These are phyloP conservation scores for Priceomyces melissophilus DNA, from an alignment of 805 yeast species.

Conservation along the genomic window DNA sequence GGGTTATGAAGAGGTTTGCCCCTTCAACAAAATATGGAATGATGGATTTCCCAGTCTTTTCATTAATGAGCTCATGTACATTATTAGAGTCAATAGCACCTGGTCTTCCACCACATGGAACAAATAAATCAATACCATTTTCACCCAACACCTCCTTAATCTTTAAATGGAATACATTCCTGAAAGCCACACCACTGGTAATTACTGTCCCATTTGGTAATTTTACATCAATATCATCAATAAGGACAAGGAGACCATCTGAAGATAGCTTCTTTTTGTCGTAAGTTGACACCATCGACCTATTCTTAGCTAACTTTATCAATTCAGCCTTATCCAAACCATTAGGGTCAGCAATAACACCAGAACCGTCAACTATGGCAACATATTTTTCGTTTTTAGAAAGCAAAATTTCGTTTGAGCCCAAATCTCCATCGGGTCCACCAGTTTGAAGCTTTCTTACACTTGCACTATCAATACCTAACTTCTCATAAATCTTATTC, in stretches of 20 bases:
- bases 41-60: conserved; percentile 67
- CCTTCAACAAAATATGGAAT: conserved; percentile 95
- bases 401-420: conserved; percentile 88
- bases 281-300: conserved; percentile 70
- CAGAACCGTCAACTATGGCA: conserved; percentile 92
- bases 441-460: conserved; percentile 91
- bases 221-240: conserved; percentile 76
- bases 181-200: conserved; percentile 81
- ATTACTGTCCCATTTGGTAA: conserved; percentile 77
- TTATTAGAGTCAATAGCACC: conserved; percentile 88
- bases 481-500: conserved; percentile 79
- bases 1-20: conserved; percentile 93
- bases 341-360: conserved; percentile 87
- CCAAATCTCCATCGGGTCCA: conserved; percentile 98
- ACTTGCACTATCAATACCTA: conserved; percentile 52
- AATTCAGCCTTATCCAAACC: conserved; percentile 84
- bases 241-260: conserved; percentile 77
- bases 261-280: conserved; percentile 64
- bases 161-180: conserved; percentile 85
- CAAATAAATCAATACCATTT: conserved; percentile 77
- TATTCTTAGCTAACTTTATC: conserved; percentile 67
- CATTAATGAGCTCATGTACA: conserved; percentile 67
- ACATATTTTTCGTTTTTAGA: conserved; percentile 82
- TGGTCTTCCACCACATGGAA: conserved; percentile 99
- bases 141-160: conserved; percentile 56